Evolutionary conservation across 805 yeast species (phyloP), one percentile per base, ranked within the genome.

Genomic region (Myxozyma melibiosi): DNA sequence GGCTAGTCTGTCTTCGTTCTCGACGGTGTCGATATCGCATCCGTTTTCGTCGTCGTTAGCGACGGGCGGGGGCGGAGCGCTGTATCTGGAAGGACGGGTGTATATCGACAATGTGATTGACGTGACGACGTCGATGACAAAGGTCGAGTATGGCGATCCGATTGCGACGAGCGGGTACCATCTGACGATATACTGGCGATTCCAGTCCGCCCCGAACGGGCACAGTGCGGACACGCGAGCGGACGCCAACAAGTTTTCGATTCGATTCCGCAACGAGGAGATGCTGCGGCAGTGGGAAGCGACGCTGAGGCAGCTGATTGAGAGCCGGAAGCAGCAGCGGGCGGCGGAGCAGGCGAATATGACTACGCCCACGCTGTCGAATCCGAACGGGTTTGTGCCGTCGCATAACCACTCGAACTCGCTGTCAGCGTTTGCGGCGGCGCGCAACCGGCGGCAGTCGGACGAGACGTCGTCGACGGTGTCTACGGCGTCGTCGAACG

Each of bases 181-280:
- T n/a, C 42, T 64, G n/a, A 53, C 62, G 16, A 51, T 64, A 9
- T 28, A 27, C 39, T 62, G 66, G 63, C 34, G 47, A n/a, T 46
- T 53, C 28, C 62, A 55, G 16, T 18, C 58, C 7, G 77, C 74
- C 68, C 94, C 96, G 7, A 83, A 85, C 51, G 27, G 50, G n/a
- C n/a, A n/a, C n/a, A n/a, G n/a, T n/a, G n/a, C n/a, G 7, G 37
- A 31, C 1, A 37, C 44, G 39, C 14, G 9, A 35, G 84, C 83
- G 66, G 97, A 91, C 63, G 84, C 88, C 28, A 97, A 96, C 13
- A 83, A 88, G 18, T 90, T 94, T 65, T 82, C 90, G 16, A 78
- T 94, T 68, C 80, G 88, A 55, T 90, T 90, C 72, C 80, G 86
- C 59, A 86, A 86, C 50, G 97, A 91, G 67, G 98, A 94, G 70